Base-by-base conservation (phyloP, 805 yeast species). In the Lipomyces mesembrius region DNA sequence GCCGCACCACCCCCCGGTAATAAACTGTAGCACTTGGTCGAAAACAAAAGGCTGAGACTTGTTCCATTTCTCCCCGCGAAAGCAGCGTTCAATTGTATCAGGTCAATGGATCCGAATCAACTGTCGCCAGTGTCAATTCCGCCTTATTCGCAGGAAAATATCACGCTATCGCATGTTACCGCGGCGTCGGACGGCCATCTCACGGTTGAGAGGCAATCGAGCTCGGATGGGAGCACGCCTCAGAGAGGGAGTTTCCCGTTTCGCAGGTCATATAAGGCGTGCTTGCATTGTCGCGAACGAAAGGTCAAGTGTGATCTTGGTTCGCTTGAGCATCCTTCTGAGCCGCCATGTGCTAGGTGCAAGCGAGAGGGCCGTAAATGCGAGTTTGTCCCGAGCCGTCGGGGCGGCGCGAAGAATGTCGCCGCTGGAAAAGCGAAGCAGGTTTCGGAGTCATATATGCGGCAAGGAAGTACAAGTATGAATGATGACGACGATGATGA, bases 301-400 rank as follows among this genome's bases (percentile, higher is more conserved):
- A 94, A 93, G 74, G 91, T 91, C 55, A 87, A 87, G 74, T 93
- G 98, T 79, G 96, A 92, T 75, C 79, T 93, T 71, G 97, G 97
- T 1, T 85, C 88, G 9, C 85, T 87, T 7, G 88, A 87, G 60
- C 83, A 83, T 67, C 96, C 96, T 0, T 81, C 82, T 57, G 87
- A 85, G 3, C 95, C 96, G 2, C 95, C 96, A 2, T 93, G 98
- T 81, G 88, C 86, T 1, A 79, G 98, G 60, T 93, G 98, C 74
- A 83, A 84, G 67, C 82, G 98, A 56, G 97, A 93, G 75, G 81
- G 96, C 17, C 85, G 85, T 71, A 92, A 88, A 72, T 93, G 98
- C 78, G 87, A 88, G 17, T 87, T 90, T 69, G 83, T 83, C n/a
- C 87, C 84, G 35, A 81, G 84, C 57, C 79, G 85, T 56, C 80